Base-by-base conservation (phyloP, 495 filamentous ascomycete genomes). In the Lasiosphaeria miniovina region DNA sequence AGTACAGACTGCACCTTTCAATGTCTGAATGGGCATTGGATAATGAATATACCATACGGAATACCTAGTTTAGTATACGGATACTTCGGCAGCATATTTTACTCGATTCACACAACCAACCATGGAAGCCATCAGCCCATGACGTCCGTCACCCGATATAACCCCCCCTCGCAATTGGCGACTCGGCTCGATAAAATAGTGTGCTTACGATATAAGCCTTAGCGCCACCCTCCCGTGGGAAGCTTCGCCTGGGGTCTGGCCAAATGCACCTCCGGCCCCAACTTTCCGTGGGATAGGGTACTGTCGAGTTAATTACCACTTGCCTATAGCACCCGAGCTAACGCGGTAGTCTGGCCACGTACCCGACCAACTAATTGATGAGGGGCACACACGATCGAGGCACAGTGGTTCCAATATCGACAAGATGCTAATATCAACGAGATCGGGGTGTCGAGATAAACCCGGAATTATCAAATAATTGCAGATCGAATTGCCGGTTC, bases 201-300 rank as follows among this genome's bases (percentile, higher is more conserved):
- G 24, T 24, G 24, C 24, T 24, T 24, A 24, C 24, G 24, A 24
- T 24, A 24, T 24, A 24, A 24, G 24, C 24, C 24, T 24, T 24
- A 24, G 24, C 2, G 24, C 24, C 24, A 24, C 24, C 24, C 24
- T 24, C 24, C 24, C 24, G 24, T 24, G 24, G 24, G 24, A 24
- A 24, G 24, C 24, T 24, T 24, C 24, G 24, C 35, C 10, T 32
- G 36, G 50, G 12, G 50, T 24, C 5, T 51, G 17, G 17, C 36
- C 8, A 5, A 12, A 43, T 55, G 33, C 24, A 49, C 51, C 50
- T 55, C 56, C 57, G 31, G 36, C 34, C 32, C 35, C 32, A 15
- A 52, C 41, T 36, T 52, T 46, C 52, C 46, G 15, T 63, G 61
- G 61, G 61, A 56, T 59, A 63, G 61, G 61, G 61, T 56, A 63